A percentile compares a stretch with the other conserved stretches of the same genome.
These are phyloP conservation scores for Euphrasia confusa DNA, from an alignment of 257 asterid genomes.

Conservation along the genomic window DNA sequence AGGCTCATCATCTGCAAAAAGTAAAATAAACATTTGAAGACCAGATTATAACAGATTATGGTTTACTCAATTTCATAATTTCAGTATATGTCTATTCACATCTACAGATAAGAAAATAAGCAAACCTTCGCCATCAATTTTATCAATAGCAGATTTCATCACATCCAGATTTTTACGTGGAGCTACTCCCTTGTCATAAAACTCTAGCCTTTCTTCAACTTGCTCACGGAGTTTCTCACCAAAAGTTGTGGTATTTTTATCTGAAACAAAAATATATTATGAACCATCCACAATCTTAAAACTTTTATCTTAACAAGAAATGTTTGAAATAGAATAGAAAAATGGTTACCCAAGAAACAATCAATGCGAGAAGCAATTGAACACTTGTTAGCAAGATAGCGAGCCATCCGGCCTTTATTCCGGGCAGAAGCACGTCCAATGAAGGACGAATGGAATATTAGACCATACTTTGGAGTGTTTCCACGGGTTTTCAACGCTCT, in stretches of 20 bases:
- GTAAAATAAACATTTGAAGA: background rate
- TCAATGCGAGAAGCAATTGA: conserved; percentile 98
- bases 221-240: conserved; percentile 98
- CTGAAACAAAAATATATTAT: conserved; percentile 33
- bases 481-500: conserved; percentile 94
- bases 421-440: conserved; percentile 95
- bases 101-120: background rate
- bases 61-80: background rate
- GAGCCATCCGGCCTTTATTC: conserved; percentile 98
- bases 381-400: conserved; percentile 95
- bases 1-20: conserved; percentile 39
- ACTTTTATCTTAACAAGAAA: background rate
- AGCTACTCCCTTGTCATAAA: conserved; percentile 95
- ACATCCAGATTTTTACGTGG: conserved; percentile 89
- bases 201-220: conserved; percentile 94
- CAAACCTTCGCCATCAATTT: conserved; percentile 52
- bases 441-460: conserved; percentile 94
- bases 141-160: conserved; percentile 75
- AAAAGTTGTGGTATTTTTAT: conserved; percentile 60
- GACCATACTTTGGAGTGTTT: conserved; percentile 97
- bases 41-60: no score
- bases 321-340: background rate
- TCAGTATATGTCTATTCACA: background rate
- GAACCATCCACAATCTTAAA: background rate
- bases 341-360: conserved; percentile 68